Base-by-base conservation (phyloP, 169 alveolate species). In the Plasmodium billcollinsi region DNA sequence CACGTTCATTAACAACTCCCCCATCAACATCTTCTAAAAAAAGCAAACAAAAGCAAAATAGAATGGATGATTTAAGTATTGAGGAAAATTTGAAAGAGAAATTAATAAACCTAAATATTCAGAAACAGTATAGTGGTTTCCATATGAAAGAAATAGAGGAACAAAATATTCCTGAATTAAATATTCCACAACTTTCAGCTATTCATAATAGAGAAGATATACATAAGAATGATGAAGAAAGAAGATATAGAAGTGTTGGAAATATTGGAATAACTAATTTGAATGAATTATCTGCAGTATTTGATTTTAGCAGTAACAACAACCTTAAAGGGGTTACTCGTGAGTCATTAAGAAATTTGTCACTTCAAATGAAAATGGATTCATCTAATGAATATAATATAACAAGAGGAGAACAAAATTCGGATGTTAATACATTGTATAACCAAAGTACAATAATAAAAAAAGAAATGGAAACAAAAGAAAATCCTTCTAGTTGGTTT, bases 401-500 rank as follows among this genome's bases (percentile, higher is more conserved):
- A 63, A 18, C 43, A 58, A 52, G 9, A 63, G 76, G 59, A 20
- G 74, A 26, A 66, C 90, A 69, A 56, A 39, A 33, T 56, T 21
- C 33, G 39, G 15, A 80, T 54, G 58, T 80, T 62, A 80, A 80
- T 59, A 80, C 54, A 33, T 80, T 80, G 67, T 24, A 61, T 72
- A n/a, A 61, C n/a, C 67, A 54, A 33, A 66, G 18, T 45, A 29
- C 71, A 24, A 15, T 80, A 45, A 15, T 24, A 11, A 69, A 45
- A 67, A 80, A 29, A 45, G 9, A 62, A 66, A 56, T 39, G 50
- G 73, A 72, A 26, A 39, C 15, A 59, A 50, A 45, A 59, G 59
- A 66, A 65, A 62, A 62, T 62, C 45, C 45, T 33, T 67, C 85
- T 43, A 85, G 65, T 47, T 85, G 92, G 85, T 58, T 85, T 21